phyloP scores from a whole-genome alignment of 1,284 basidiomycete genomes.

The Microstroma glucosiphilum region DNA sequence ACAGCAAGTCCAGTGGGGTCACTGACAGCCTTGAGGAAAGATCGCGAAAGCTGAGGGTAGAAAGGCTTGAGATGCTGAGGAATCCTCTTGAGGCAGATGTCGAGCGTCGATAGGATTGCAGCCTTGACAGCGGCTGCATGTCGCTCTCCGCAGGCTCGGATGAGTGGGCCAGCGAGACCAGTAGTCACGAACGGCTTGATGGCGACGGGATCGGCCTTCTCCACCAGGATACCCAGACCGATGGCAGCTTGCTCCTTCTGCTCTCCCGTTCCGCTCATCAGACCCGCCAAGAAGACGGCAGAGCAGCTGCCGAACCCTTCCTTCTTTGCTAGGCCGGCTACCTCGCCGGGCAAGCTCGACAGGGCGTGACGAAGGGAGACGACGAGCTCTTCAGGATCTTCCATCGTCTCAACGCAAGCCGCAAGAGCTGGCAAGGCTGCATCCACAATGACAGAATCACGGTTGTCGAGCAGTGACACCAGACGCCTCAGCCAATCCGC shows the following conservation, averaged over 20 bases:
- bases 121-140: slow-evolving; percentile 47
- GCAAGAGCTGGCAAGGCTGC: slow-evolving; percentile 81
- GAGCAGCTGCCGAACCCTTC: slow-evolving; percentile 85
- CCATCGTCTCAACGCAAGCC: slow-evolving; percentile 85
- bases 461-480: slow-evolving; percentile 76
- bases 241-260: slow-evolving; percentile 81
- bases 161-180: slow-evolving; percentile 90
- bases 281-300: slow-evolving; percentile 79
- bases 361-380: slow-evolving; percentile 75
- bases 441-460: slow-evolving; percentile 66
- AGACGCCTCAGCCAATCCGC: slow-evolving; percentile 94
- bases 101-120: slow-evolving; percentile 42
- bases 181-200: slow-evolving; percentile 90
- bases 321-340: slow-evolving; percentile 67
- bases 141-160: slow-evolving; percentile 54
- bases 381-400: slow-evolving; percentile 67
- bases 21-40: slow-evolving; percentile 86
- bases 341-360: slow-evolving; percentile 55
- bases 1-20: slow-evolving; percentile 75
- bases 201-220: slow-evolving; percentile 76
- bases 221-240: slow-evolving; percentile 87
- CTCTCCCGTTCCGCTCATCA: slow-evolving; percentile 55
- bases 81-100: slow-evolving; percentile 55
- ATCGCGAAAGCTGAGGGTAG: slow-evolving; percentile 94
- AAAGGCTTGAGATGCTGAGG: slow-evolving; percentile 90